Base-by-base conservation (phyloP, 768 basidiomycete species). In the Suillus placidus region DNA sequence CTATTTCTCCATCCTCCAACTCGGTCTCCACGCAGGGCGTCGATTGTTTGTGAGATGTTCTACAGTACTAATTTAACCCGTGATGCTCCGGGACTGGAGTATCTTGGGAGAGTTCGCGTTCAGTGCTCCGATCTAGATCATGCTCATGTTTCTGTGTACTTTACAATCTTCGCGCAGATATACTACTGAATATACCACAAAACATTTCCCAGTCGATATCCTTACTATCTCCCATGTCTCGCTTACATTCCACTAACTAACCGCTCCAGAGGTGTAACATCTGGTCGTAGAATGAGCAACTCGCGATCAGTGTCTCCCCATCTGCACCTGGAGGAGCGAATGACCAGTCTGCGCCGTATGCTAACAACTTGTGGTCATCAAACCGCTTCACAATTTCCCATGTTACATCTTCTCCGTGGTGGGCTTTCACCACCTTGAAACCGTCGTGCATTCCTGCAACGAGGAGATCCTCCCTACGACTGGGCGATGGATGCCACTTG, bases 391-490 rank as follows among this genome's bases (percentile, higher is more conserved):
- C 67, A 38, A 89, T 78, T 51, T 82, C 74, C 61, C 81, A 77
- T 56, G 69, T 26, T 6, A 65, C 54, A 30, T 63, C 74, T 38
- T 67, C 67, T 37, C 54, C 55, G 30, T 61, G 69, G 34, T 64
- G 62, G 49, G 74, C 73, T 62, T 64, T 77, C 65, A 93, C 75
- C 7, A 97, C 82, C 73, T 97, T 97, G 84, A 94, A 96, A 12
- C 97, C 96, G 68, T 95, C 95, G 73, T 97, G 96, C 97, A 99
- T 99, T 73, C 93, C 95, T 0, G 96, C 97, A n/a, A 95, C 88
- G 23, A 98, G 84, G 2, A 99, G 82, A 71, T 96, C 92, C 43
- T 84, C 71, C 67, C 83, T 85, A 54, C 95, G 84, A n/a, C 72
- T 69, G 2, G 82, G 68, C 6, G 84, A 85, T 8, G 96, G 95